Conservation (phyloP, 768 basidiomycete species). For the Lyophyllum atratum region DNA sequence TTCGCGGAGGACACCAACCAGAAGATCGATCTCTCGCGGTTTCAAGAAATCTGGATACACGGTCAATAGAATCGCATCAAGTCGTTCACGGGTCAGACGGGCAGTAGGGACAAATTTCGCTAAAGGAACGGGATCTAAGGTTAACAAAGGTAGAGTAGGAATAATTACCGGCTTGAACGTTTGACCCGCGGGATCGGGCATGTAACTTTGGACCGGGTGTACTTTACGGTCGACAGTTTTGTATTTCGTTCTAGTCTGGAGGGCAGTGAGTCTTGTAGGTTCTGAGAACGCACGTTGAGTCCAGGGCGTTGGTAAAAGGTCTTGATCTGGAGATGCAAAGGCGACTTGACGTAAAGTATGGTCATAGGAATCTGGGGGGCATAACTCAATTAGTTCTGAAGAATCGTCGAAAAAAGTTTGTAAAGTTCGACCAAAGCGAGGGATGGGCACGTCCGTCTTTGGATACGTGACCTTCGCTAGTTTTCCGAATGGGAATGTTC, state of each 20-base stretch:
- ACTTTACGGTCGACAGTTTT: constrained; percentile 27
- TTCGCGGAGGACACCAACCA: constrained; percentile 14
- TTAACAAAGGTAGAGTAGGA: constrained; percentile 3
- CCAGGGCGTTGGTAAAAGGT: constrained; percentile 9
- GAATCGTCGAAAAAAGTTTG: not conserved
- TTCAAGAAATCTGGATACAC: constrained; percentile 4
- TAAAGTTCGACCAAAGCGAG: constrained; percentile 13
- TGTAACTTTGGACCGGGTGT: constrained; percentile 23
- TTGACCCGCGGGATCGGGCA: constrained; percentile 22
- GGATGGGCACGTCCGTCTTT: constrained; percentile 6
- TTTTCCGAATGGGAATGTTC: constrained; percentile 4
- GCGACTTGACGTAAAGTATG: constrained; percentile 1
- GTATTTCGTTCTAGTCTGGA: constrained; percentile 12
- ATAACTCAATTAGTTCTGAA: constrained; percentile 1
- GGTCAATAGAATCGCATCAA: constrained; percentile 12
- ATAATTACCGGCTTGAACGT: constrained; percentile 19
- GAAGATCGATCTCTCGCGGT: constrained; percentile 17
- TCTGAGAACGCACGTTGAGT: constrained; percentile 2
- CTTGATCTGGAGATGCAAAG: not conserved
- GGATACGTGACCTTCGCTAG: constrained; percentile 5
- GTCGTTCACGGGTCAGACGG: not conserved
- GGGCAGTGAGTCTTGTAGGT: not conserved
- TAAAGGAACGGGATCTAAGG: constrained; percentile 1
- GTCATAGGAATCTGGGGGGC: constrained; percentile 15
- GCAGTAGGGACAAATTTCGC: constrained; percentile 4